Percentiles rank a stretch among this genome's conserved stretches.
Conservation (phyloP, 2,329 filamentous ascomycete species). For the Stachybotrys elegans region DNA sequence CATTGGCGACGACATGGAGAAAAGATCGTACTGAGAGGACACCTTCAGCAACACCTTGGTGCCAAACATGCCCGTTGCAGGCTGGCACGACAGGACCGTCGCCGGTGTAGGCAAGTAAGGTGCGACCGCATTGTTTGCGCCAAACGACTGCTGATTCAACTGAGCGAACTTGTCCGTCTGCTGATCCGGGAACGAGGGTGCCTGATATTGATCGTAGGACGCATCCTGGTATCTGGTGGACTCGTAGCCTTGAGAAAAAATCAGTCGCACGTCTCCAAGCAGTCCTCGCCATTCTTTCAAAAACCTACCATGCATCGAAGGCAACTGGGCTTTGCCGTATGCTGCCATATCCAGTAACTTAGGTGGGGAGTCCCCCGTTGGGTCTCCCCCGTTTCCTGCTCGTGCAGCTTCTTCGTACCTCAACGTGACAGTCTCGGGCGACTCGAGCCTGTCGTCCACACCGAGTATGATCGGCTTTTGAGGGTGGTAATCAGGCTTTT, state of each 20-base stretch:
- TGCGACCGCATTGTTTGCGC: conserved; percentile 57
- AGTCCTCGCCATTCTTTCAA: too few species aligned
- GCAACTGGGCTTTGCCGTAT: conserved; percentile 73
- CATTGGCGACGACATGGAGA: conserved; percentile 47
- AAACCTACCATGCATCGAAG: conserved; percentile 76
- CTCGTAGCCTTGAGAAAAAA: conserved; percentile 45
- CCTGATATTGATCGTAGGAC: conserved; percentile 47
- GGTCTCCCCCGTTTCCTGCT: conserved; percentile 47
- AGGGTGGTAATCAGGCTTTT: conserved; percentile 47
- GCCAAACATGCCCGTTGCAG: conserved; percentile 61
- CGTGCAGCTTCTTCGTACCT: conserved; percentile 52
- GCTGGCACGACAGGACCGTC: conserved; percentile 65
- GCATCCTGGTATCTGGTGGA: conserved; percentile 56
- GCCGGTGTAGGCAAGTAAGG: conserved; percentile 59
- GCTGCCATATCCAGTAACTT: conserved; percentile 33
- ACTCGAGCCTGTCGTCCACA: conserved; percentile 51
- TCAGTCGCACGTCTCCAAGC: too few species aligned
- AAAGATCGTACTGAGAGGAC: conserved; percentile 68
- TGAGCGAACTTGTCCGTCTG: conserved; percentile 46
- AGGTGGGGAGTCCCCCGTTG: conserved; percentile 51
- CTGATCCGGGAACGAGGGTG: conserved; percentile 40
- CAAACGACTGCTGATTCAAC: conserved; percentile 51
- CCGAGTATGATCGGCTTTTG: conserved; percentile 52
- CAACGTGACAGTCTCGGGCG: conserved; percentile 51
- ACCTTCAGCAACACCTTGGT: conserved; percentile 71